Base-by-base conservation (phyloP, 2,329 filamentous ascomycete genomes). In the Fusarium nematophilum region DNA sequence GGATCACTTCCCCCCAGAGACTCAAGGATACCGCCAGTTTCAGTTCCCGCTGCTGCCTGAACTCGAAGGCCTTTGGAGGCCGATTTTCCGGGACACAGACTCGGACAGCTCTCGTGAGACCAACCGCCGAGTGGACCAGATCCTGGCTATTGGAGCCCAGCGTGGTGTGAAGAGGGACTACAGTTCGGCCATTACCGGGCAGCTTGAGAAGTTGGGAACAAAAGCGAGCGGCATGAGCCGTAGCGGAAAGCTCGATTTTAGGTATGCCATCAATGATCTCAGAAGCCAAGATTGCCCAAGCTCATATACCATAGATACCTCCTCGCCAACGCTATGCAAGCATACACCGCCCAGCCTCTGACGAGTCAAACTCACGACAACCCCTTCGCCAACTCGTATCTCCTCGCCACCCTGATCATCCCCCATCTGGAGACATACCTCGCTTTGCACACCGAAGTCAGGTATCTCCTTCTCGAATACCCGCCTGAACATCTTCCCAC, bases 361-460 rank as follows among this genome's bases (percentile, higher is more conserved):
- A 68, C 79, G 4, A 79, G 79, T 49, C 82, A 85, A 55, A 78
- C 78, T 4, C 77, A 79, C 26, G 80, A 82, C 51, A 85, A 84
- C 60, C 84, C 83, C 1, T 83, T 86, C 55, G 76, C 78, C 13
- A 82, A 85, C 62, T 78, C 83, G 2, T 75, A 79, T 17, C 74
- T 84, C 13, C 78, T 89, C 3, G 86, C 86, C 3, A 81, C 82
- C 1, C 76, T 87, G 3, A 78, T 89, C 17, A 76, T 88, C 31
- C 84, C 86, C 2, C 84, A 87, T 56, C 76, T 89, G 2, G 86
- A 89, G 64, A 81, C 81, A 0, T 88, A 86, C 58, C 75, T 89
- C 42, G 78, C 81, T 5, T 74, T 79, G 2, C 83, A 87, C 59
- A 67, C 78, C 3, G 75, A 80, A 30, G 81, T 84, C 15, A 81